phyloP scores from a whole-genome alignment of 495 filamentous ascomycete genomes.

The Xylaria nigripes region DNA sequence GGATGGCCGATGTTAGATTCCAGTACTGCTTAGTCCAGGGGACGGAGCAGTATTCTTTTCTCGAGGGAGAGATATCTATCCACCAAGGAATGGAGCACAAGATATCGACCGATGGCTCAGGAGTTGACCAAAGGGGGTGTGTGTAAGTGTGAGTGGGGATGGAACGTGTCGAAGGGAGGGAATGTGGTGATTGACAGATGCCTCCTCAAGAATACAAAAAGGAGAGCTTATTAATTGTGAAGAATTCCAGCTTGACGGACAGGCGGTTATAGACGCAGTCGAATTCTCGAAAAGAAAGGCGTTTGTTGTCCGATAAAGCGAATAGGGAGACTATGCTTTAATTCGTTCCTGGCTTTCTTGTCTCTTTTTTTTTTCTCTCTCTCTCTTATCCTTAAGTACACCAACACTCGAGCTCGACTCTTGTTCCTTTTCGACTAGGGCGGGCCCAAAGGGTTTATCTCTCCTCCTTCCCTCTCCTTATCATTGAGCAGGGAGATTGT shows the following conservation, averaged over 20 bases:
- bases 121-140: constrained; percentile 17
- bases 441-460: constrained; percentile 25
- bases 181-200: constrained; percentile 25
- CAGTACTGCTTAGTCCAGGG: constrained; percentile 26
- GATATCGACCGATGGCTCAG: constrained; percentile 36
- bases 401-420: constrained; percentile 17
- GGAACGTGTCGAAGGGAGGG: constrained; percentile 16
- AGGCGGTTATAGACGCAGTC: constrained; percentile 17
- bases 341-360: constrained; percentile 18
- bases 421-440: constrained; percentile 21
- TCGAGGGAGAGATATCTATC: constrained; percentile 34
- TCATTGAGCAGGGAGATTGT: constrained; percentile 36
- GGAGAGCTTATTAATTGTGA: constrained; percentile 14
- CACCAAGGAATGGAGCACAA: constrained; percentile 36
- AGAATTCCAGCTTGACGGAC: constrained; percentile 23
- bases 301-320: constrained; percentile 15
- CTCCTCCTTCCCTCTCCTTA: constrained; percentile 34
- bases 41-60: constrained; percentile 31
- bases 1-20: constrained; percentile 28
- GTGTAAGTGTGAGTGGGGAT: constrained; percentile 1
- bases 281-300: constrained; percentile 21
- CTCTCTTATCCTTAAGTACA: constrained; percentile 7
- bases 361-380: constrained; percentile 20
- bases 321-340: constrained; percentile 15
- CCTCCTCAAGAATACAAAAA: constrained; percentile 17